A percentile compares a stretch with the other conserved stretches of the same genome.
phyloP scores from a whole-genome alignment of 2,329 filamentous ascomycete genomes.

The Sporothrix brunneoviolacea region DNA sequence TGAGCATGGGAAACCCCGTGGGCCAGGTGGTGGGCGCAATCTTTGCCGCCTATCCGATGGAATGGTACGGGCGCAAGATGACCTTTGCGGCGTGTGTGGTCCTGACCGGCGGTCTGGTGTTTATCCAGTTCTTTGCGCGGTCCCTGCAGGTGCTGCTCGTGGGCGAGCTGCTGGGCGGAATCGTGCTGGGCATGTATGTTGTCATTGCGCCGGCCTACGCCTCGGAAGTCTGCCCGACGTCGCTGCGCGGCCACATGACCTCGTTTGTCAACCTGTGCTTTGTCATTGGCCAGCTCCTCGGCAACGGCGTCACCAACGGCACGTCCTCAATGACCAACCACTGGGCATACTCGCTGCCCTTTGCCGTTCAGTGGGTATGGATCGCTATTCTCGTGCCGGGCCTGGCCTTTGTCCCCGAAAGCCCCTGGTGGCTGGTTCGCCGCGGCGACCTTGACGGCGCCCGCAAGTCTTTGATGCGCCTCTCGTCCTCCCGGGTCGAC shows the following conservation, averaged over 20 bases:
- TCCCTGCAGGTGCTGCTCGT: conserved; percentile 50
- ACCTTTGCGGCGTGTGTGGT: conserved; percentile 39
- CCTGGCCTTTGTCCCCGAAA: conserved; percentile 41
- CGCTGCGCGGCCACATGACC: conserved; percentile 50
- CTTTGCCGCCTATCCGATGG: conserved; percentile 40
- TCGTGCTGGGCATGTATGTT: conserved; percentile 56
- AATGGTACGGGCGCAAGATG: conserved; percentile 37
- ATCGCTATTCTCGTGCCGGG: conserved; percentile 37
- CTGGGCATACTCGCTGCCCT: conserved; percentile 45
- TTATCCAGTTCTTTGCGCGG: conserved; percentile 57
- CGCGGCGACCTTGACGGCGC: conserved; percentile 36
- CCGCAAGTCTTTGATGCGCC: no score
- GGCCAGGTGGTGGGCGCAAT: conserved; percentile 52
- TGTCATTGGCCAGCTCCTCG: conserved; percentile 55
- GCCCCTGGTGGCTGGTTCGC: conserved; percentile 44
- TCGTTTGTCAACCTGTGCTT: conserved; percentile 57
- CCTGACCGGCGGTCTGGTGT: conserved; percentile 46
- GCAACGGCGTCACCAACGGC: conserved; percentile 39
- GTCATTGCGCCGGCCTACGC: conserved; percentile 54
- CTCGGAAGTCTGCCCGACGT: conserved; percentile 53
- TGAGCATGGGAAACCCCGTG: conserved; percentile 48
- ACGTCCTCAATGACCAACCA: conserved; percentile 35
- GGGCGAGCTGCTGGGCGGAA: conserved; percentile 54
- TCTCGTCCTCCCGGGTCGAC: conserved; percentile 40
- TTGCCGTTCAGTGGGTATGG: conserved; percentile 47